A percentile compares a stretch with the other conserved stretches of the same genome.
Conservation (phyloP, 768 basidiomycete genomes). For the Naganishia antarctica region DNA sequence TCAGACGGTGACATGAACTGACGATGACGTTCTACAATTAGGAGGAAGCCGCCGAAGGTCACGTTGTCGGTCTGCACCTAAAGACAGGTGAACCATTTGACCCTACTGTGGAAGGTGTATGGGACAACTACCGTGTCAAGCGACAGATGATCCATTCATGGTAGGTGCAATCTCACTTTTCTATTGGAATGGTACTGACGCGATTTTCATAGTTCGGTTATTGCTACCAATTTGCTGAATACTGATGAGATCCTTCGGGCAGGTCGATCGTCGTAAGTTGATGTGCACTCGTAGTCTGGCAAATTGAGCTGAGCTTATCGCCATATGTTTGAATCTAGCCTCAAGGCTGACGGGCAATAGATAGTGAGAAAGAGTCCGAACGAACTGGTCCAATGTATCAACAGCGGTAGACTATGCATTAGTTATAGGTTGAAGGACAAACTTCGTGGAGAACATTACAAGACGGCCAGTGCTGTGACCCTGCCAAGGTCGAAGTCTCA, state of each 20-base stretch:
- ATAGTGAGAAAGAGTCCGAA: not conserved
- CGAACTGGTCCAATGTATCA: not conserved
- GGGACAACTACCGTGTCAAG: conserved; percentile 99
- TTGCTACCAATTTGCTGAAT: conserved; percentile 88
- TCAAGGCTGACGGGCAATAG: conserved; percentile 17
- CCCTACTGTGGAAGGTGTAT: conserved; percentile 89
- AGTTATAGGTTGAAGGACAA: too few species aligned
- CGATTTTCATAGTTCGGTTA: conserved; percentile 52
- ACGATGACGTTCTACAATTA: not conserved
- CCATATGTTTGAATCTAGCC: not conserved
- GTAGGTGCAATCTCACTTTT: conserved; percentile 53
- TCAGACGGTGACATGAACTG: too few species aligned
- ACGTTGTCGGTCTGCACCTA: conserved; percentile 82
- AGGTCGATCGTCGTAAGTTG: conserved; percentile 46
- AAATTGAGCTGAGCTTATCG: not conserved
- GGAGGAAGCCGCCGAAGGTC: conserved; percentile 92
- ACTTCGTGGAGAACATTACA: too few species aligned
- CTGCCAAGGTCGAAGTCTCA: too few species aligned
- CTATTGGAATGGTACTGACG: not conserved
- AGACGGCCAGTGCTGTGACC: too few species aligned
- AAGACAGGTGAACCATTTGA: conserved; percentile 93
- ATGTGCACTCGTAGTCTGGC: not conserved
- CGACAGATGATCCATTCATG: conserved; percentile 97
- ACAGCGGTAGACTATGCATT: not conserved
- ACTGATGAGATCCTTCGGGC: conserved; percentile 83